Conservation (phyloP, 202 grass and related monocot species). For the Setaria italica region DNA sequence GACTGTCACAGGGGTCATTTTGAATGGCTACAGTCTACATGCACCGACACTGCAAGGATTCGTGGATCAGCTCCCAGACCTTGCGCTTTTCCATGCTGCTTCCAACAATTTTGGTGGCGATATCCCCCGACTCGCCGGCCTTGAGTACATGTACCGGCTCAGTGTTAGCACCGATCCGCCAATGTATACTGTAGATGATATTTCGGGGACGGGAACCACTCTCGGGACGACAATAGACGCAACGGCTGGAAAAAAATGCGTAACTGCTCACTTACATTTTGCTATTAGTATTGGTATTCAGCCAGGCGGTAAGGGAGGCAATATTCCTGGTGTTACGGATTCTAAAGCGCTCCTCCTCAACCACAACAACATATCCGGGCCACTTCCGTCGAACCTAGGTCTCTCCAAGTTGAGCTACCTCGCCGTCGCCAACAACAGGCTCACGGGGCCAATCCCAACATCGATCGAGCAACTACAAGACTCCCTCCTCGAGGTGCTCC, state of each 20-base stretch:
- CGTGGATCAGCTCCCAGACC: slow-evolving; percentile 33
- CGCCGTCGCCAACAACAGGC: slow-evolving; percentile 65
- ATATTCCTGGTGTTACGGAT: too few relatives aligned
- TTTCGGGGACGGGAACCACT: too few relatives aligned
- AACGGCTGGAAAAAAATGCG: too few relatives aligned
- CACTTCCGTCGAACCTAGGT: too few relatives aligned
- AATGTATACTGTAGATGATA: too few relatives aligned
- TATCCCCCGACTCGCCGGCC: not conserved
- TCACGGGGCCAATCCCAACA: slow-evolving; percentile 43
- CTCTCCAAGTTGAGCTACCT: slow-evolving; percentile 41
- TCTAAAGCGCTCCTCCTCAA: too few relatives aligned
- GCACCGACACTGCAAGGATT: not conserved
- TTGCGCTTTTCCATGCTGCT: slow-evolving; percentile 57
- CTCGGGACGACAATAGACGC: too few relatives aligned
- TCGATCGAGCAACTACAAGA: slow-evolving; percentile 38
- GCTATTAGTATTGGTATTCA: too few relatives aligned
- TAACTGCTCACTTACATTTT: too few relatives aligned
- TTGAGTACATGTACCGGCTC: slow-evolving; percentile 43
- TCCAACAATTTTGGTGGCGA: slow-evolving; percentile 45
- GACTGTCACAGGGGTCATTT: slow-evolving; percentile 18
- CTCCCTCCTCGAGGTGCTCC: slow-evolving; percentile 39
- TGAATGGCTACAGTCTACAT: slow-evolving; percentile 3
- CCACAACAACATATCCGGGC: too few relatives aligned
- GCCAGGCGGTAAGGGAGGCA: too few relatives aligned
- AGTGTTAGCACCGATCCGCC: not conserved